phyloP scores from a whole-genome alignment of 1,284 basidiomycete species.

The Tilletia horrida region DNA sequence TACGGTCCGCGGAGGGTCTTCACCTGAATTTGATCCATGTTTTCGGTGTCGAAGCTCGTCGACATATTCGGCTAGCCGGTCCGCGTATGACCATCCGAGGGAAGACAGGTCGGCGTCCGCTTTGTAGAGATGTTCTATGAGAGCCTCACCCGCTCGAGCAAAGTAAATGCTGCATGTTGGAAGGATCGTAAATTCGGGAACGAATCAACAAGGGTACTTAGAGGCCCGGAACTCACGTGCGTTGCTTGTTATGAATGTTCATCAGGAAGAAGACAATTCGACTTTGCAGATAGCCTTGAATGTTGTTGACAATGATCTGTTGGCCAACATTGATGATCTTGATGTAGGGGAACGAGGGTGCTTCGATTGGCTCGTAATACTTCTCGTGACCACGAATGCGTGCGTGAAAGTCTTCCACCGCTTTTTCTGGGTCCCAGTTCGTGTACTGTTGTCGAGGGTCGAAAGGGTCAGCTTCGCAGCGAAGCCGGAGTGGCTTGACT shows the following conservation, averaged over 20 bases:
- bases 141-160: constrained; percentile 55
- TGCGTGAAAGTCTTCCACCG: constrained; percentile 82
- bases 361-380: constrained; percentile 80
- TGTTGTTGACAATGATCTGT: constrained; percentile 63
- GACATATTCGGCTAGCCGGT: constrained; percentile 58
- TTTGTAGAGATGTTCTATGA: constrained; percentile 98
- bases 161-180: constrained; percentile 58
- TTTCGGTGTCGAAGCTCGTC: constrained; percentile 43
- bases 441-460: constrained; percentile 66
- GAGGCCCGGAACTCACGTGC: constrained; percentile 61
- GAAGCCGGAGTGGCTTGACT: not conserved
- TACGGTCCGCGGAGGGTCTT: too few species aligned
- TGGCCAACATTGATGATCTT: constrained; percentile 86
- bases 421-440: constrained; percentile 85
- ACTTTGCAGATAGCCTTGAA: constrained; percentile 79
- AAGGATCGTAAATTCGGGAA: too few species aligned
- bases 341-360: constrained; percentile 75
- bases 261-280: constrained; percentile 93
- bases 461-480: not conserved
- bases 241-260: constrained; percentile 90
- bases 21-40: too few species aligned
- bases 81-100: constrained; percentile 90
- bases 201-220: too few species aligned
- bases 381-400: constrained; percentile 85
- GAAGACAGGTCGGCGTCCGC: constrained; percentile 95